phyloP scores from a whole-genome alignment of 2,329 filamentous ascomycete genomes.

The Pseudogymnoascus sp. region DNA sequence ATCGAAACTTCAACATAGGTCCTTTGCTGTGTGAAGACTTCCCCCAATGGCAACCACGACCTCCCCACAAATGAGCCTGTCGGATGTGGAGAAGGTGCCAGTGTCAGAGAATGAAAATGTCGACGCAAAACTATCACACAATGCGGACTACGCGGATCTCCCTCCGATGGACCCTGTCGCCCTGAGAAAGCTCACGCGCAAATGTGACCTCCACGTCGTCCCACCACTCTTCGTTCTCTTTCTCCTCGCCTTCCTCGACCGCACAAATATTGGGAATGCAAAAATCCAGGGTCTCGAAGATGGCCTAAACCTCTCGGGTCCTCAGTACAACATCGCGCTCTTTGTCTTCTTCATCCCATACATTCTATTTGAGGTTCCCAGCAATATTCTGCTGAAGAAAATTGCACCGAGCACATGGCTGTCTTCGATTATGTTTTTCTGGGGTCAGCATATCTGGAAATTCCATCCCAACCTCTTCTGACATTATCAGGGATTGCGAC shows the following conservation, averaged over 20 bases:
- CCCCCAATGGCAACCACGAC: not conserved
- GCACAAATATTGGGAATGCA: slow-evolving; percentile 75
- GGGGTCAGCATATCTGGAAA: slow-evolving; percentile 34
- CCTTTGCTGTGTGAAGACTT: not conserved
- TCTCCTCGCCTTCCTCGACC: slow-evolving; percentile 64
- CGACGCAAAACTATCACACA: not conserved
- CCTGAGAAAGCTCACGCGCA: slow-evolving; percentile 18
- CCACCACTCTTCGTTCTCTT: slow-evolving; percentile 55
- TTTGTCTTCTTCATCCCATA: slow-evolving; percentile 28
- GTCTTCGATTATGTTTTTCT: slow-evolving; percentile 35
- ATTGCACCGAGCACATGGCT: slow-evolving; percentile 34
- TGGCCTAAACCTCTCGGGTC: slow-evolving; percentile 49
- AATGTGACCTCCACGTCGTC: slow-evolving; percentile 21
- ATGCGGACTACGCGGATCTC: not conserved
- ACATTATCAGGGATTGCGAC: slow-evolving; percentile 23
- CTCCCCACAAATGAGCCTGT: not conserved
- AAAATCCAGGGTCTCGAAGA: slow-evolving; percentile 54
- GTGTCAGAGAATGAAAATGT: not conserved
- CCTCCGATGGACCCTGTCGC: slow-evolving; percentile 13
- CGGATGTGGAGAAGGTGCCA: not conserved
- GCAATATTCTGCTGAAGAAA: slow-evolving; percentile 25
- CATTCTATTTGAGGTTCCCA: slow-evolving; percentile 33
- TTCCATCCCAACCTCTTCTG: not conserved
- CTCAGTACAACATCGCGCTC: slow-evolving; percentile 31
- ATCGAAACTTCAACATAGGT: not conserved